Evolutionary conservation across 2,329 filamentous ascomycete species (phyloP).

Genomic region (Colletotrichum graminicola): DNA sequence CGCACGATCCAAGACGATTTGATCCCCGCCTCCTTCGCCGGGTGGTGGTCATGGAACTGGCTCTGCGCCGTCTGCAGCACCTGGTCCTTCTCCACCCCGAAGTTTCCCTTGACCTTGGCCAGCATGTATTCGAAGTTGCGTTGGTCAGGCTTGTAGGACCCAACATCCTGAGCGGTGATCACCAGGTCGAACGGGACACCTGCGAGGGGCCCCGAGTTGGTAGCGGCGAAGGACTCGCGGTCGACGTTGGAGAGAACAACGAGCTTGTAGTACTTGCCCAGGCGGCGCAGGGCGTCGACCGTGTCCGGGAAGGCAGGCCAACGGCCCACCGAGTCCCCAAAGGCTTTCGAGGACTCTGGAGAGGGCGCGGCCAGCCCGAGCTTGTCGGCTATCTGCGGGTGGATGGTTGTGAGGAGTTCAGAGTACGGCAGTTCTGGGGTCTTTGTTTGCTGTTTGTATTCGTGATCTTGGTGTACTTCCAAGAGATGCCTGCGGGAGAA

Average conservation of each 20-base stretch:
- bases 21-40: conserved; percentile 70
- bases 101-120: conserved; percentile 62
- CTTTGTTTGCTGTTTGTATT: conserved; percentile 63
- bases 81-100: conserved; percentile 66
- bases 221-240: conserved; percentile 60
- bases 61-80: conserved; percentile 78
- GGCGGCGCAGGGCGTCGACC: conserved; percentile 63
- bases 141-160: conserved; percentile 76
- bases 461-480: conserved; percentile 57
- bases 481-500: conserved; percentile 54
- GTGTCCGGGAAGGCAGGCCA: conserved; percentile 74
- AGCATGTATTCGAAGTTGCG: conserved; percentile 77
- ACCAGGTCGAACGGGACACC: conserved; percentile 69
- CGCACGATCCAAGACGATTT: conserved; percentile 72
- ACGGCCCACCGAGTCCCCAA: conserved; percentile 64
- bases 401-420: conserved; percentile 65
- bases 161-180: conserved; percentile 78
- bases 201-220: conserved; percentile 60
- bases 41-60: conserved; percentile 77
- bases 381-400: conserved; percentile 60
- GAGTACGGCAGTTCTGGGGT: conserved; percentile 72
- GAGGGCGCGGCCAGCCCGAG: conserved; percentile 54
- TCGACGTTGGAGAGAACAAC: conserved; percentile 71
- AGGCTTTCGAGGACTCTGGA: conserved; percentile 57
- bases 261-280: conserved; percentile 67